phyloP scores from a whole-genome alignment of 768 basidiomycete species.

The Neoboletus brunneissimus region DNA sequence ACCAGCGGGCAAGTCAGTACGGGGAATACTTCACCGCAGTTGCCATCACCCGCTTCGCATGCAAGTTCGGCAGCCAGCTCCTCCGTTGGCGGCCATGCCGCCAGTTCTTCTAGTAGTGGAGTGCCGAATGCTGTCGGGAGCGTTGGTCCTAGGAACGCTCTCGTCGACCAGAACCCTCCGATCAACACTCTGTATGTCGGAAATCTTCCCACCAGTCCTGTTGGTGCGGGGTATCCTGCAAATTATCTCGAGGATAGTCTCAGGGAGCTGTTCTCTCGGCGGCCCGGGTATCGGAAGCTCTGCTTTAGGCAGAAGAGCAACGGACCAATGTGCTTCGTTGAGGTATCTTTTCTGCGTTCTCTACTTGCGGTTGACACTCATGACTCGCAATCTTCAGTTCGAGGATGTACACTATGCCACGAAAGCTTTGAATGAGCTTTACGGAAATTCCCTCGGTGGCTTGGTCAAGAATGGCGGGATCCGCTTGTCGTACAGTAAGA shows the following conservation, averaged over 20 bases:
- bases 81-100: conserved; percentile 26
- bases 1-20: conserved; percentile 39
- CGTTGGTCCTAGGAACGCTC: conserved; percentile 35
- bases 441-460: conserved; percentile 88
- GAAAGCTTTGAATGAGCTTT: conserved; percentile 83
- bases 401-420: conserved; percentile 85
- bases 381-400: conserved; percentile 51
- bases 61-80: conserved; percentile 48
- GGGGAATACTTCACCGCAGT: conserved; percentile 57
- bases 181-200: conserved; percentile 99
- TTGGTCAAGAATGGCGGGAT: conserved; percentile 95
- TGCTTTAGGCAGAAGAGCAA: conserved; percentile 96
- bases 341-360: conserved; percentile 48
- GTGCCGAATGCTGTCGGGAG: conserved; percentile 19
- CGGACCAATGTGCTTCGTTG: conserved; percentile 99
- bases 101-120: conserved; percentile 33
- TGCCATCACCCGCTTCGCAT: conserved; percentile 74
- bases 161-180: conserved; percentile 91
- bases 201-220: conserved; percentile 82
- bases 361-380: not conserved
- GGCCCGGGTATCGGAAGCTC: conserved; percentile 85
- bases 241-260: conserved; percentile 86
- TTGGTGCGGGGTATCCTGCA: conserved; percentile 67
- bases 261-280: conserved; percentile 73
- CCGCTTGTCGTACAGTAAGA: conserved; percentile 95